Evolutionary conservation across 495 filamentous ascomycete genomes (phyloP).

Genomic region (Glutinoglossum americanum): DNA sequence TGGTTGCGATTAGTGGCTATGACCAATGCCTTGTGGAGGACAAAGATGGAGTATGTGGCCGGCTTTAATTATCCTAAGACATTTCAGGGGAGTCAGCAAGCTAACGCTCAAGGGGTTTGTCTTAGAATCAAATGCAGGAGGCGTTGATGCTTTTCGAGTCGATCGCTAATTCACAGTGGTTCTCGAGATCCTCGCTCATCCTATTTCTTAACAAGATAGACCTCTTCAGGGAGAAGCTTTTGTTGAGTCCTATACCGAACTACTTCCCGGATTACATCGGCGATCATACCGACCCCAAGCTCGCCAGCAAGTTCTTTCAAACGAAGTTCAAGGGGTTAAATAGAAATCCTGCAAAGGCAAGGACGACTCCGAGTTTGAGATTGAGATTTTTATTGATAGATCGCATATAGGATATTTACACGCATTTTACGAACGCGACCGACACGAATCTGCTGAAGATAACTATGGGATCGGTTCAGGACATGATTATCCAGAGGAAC

Average conservation of each 20-base stretch:
- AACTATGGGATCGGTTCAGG: slow-evolving; percentile 91
- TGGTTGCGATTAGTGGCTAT: slow-evolving; percentile 91
- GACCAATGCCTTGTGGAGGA: slow-evolving; percentile 95
- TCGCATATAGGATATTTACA: slow-evolving; percentile 47
- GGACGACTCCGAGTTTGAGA: neutral
- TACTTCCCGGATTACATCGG: slow-evolving; percentile 88
- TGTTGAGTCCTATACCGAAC: slow-evolving; percentile 55
- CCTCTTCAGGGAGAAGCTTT: slow-evolving; percentile 80
- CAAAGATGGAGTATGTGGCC: slow-evolving; percentile 66
- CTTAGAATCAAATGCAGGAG: slow-evolving; percentile 99
- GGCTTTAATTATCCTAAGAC: neutral
- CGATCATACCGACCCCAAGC: slow-evolving; percentile 29
- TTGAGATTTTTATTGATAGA: neutral
- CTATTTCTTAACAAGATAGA: slow-evolving; percentile 99
- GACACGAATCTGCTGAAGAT: slow-evolving; percentile 92
- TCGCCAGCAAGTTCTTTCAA: slow-evolving; percentile 66
- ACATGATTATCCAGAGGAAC: slow-evolving; percentile 99
- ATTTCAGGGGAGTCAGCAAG: neutral
- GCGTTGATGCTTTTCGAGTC: slow-evolving; percentile 96
- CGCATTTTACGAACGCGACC: slow-evolving; percentile 84
- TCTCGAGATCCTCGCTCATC: slow-evolving; percentile 86
- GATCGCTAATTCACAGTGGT: slow-evolving; percentile 94
- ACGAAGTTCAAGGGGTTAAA: slow-evolving; percentile 78
- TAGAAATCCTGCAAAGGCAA: slow-evolving; percentile 45
- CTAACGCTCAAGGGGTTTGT: neutral